Conservation (phyloP, 805 yeast genomes). For the Wickerhamiella musiphila region DNA sequence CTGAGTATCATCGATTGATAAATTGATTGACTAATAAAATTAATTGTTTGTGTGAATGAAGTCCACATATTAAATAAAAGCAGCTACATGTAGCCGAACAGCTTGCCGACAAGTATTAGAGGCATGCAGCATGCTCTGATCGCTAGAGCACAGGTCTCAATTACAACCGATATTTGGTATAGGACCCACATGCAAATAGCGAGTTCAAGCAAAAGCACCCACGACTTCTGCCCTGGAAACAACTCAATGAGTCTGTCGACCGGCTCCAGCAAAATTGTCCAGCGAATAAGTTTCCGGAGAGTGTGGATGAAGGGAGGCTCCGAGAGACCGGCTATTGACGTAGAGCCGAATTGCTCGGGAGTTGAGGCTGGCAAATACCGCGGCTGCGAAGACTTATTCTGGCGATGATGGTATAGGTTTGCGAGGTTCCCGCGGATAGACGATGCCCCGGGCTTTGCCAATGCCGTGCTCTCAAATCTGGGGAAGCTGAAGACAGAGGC, state of each 20-base stretch:
- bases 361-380: too few species aligned
- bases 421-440: too few species aligned
- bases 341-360: too few species aligned
- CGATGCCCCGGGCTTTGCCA: too few species aligned
- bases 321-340: too few species aligned
- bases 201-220: slow-evolving; percentile 16
- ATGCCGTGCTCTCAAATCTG: too few species aligned
- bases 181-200: slow-evolving; percentile 16
- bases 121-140: slow-evolving; percentile 17
- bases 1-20: background rate
- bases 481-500: too few species aligned
- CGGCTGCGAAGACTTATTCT: too few species aligned
- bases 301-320: slow-evolving; percentile 4
- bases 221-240: slow-evolving; percentile 12
- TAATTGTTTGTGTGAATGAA: background rate
- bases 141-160: slow-evolving; percentile 16
- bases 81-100: slow-evolving; percentile 7
- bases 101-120: slow-evolving; percentile 13
- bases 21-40: background rate
- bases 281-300: slow-evolving; percentile 12
- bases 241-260: slow-evolving; percentile 16
- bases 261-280: slow-evolving; percentile 15
- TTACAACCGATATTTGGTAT: slow-evolving; percentile 17
- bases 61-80: background rate
- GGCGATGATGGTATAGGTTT: too few species aligned